Evolutionary conservation across 495 filamentous ascomycete species (phyloP).

Genomic region (Annulohypoxylon moriforme): DNA sequence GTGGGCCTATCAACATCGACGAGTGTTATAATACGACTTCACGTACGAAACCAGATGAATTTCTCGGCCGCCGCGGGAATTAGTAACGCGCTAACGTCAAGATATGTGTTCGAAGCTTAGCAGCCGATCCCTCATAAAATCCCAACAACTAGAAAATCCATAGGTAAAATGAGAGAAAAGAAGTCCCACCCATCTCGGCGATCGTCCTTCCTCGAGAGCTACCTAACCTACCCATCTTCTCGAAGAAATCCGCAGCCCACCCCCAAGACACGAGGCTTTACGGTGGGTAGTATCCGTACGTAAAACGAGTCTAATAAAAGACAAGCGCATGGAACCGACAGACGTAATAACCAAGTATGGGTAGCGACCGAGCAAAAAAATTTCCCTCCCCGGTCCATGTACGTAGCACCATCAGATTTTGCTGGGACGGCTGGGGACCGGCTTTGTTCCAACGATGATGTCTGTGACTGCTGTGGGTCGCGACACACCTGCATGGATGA

Average conservation of each 20-base stretch:
- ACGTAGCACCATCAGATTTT: conserved; percentile 8
- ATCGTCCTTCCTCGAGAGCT: background rate
- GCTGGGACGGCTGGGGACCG: conserved; percentile 29
- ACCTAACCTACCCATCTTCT: background rate
- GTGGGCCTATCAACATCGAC: background rate
- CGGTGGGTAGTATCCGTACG: conserved; percentile 18
- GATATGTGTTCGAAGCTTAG: background rate
- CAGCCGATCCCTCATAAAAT: background rate
- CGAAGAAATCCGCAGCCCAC: background rate
- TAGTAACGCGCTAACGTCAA: background rate
- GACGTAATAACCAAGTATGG: conserved; percentile 4
- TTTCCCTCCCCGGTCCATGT: conserved; percentile 27
- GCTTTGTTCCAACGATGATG: conserved; percentile 30
- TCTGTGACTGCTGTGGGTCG: conserved; percentile 18
- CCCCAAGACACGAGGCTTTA: background rate
- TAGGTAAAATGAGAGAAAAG: background rate
- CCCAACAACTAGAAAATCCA: background rate
- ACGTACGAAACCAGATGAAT: background rate
- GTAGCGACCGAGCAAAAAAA: conserved; percentile 14
- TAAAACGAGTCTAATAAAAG: conserved; percentile 2
- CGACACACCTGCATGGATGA: no score
- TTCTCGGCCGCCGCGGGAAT: conserved; percentile 1
- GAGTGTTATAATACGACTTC: background rate
- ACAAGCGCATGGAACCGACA: background rate
- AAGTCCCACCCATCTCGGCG: background rate